phyloP scores from a whole-genome alignment of 2,329 filamentous ascomycete genomes.

The Fusarium xylarioides region DNA sequence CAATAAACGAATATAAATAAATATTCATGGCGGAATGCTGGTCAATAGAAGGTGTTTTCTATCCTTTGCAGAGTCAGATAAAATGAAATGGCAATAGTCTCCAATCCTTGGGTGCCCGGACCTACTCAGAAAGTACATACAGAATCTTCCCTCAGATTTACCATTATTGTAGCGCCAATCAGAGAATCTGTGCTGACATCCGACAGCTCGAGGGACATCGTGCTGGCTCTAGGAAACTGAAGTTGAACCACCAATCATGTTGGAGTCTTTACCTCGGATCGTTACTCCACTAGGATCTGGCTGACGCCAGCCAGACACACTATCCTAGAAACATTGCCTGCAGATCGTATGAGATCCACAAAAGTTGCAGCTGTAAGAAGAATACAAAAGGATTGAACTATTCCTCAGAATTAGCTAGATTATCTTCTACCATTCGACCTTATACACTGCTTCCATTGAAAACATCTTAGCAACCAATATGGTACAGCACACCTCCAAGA shows the following conservation, averaged over 20 bases:
- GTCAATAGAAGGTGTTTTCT: neutral
- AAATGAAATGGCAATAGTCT: neutral
- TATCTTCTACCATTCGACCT: neutral
- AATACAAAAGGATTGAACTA: neutral
- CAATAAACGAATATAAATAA: neutral
- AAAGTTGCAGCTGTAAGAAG: no score
- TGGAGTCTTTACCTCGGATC: neutral
- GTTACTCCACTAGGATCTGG: neutral
- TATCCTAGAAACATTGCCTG: neutral
- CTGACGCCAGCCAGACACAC: slow-evolving; percentile 5
- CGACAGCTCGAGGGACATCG: neutral
- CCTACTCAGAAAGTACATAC: neutral
- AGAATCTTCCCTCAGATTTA: neutral
- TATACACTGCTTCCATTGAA: neutral
- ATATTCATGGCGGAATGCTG: no score
- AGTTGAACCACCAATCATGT: neutral
- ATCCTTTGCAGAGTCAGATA: neutral
- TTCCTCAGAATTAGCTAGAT: neutral
- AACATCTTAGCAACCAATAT: neutral
- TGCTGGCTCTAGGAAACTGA: neutral
- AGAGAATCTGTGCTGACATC: neutral
- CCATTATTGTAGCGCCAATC: neutral
- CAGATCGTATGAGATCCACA: neutral
- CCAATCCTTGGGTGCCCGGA: rapidly evolving
- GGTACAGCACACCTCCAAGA: neutral